A percentile compares a stretch with the other conserved stretches of the same genome.
These are phyloP conservation scores for Bodo saltans DNA, from an alignment of 78 protist genomes.

Conservation along the genomic window DNA sequence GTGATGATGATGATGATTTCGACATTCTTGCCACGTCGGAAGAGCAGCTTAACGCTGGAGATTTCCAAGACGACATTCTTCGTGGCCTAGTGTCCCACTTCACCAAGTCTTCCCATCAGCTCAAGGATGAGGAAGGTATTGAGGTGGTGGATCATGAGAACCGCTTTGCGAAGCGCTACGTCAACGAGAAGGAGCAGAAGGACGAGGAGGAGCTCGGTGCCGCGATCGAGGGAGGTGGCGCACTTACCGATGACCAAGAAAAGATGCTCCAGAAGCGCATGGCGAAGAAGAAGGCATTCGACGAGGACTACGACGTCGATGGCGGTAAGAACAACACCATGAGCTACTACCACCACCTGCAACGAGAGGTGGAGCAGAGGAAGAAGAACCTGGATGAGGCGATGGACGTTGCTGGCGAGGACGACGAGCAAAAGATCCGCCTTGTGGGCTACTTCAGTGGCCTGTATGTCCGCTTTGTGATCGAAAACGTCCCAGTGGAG, in stretches of 20 bases:
- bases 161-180: background rate
- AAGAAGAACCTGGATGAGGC: background rate
- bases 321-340: conserved; percentile 21
- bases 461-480: conserved; percentile 84
- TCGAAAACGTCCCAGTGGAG: conserved; percentile 87
- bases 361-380: conserved; percentile 16
- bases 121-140: background rate
- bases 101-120: too few relatives aligned
- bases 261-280: conserved; percentile 28
- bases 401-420: background rate
- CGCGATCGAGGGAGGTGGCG: background rate
- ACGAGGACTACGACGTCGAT: conserved; percentile 45
- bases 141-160: background rate
- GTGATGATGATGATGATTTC: conserved; percentile 1
- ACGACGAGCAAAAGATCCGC: background rate
- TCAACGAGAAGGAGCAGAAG: background rate
- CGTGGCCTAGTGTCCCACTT: too few relatives aligned
- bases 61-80: too few relatives aligned
- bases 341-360: background rate
- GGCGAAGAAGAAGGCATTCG: conserved; percentile 41
- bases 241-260: background rate
- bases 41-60: too few relatives aligned
- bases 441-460: conserved; percentile 63
- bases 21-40: too few relatives aligned
- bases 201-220: conserved; percentile 28